Conservation (phyloP, 2,329 filamentous ascomycete species). For the Capronia epimyces region DNA sequence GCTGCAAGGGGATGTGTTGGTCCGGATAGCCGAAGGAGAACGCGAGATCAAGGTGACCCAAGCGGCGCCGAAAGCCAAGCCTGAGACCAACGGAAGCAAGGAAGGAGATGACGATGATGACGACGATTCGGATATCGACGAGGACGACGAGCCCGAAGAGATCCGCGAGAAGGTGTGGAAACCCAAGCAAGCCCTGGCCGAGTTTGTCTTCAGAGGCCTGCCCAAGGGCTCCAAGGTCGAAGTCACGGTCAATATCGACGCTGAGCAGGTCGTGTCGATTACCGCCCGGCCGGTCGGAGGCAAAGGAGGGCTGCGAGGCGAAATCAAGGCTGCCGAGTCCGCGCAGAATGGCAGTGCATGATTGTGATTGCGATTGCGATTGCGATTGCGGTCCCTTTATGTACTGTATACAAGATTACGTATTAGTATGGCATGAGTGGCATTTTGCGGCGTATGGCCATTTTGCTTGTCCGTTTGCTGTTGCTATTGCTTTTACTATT, state of each 20-base stretch:
- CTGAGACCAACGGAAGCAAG: constrained; percentile 52
- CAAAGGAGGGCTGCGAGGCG: constrained; percentile 74
- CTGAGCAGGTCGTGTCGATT: constrained; percentile 72
- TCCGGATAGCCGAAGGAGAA: constrained; percentile 82
- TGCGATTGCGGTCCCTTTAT: not conserved
- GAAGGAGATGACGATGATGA: constrained; percentile 59
- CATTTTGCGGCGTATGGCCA: not conserved
- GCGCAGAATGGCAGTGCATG: constrained; percentile 34
- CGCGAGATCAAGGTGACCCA: constrained; percentile 92
- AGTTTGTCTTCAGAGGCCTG: constrained; percentile 74
- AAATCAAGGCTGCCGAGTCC: constrained; percentile 41
- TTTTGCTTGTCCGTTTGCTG: not conserved
- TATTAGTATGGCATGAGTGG: not conserved
- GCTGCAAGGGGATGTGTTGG: constrained; percentile 76
- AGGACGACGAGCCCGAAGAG: constrained; percentile 79
- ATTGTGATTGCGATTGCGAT: not conserved
- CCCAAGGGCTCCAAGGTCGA: constrained; percentile 90
- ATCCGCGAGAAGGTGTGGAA: constrained; percentile 89
- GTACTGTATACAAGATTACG: not conserved
- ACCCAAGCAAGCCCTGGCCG: constrained; percentile 72
- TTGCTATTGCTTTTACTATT: not conserved
- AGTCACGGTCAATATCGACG: constrained; percentile 81
- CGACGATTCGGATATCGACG: constrained; percentile 47
- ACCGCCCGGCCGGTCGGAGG: constrained; percentile 80
- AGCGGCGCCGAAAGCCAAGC: constrained; percentile 70